Conservation (phyloP, 139 green algal species). For the Auxenochlorella pyrenoidosa region DNA sequence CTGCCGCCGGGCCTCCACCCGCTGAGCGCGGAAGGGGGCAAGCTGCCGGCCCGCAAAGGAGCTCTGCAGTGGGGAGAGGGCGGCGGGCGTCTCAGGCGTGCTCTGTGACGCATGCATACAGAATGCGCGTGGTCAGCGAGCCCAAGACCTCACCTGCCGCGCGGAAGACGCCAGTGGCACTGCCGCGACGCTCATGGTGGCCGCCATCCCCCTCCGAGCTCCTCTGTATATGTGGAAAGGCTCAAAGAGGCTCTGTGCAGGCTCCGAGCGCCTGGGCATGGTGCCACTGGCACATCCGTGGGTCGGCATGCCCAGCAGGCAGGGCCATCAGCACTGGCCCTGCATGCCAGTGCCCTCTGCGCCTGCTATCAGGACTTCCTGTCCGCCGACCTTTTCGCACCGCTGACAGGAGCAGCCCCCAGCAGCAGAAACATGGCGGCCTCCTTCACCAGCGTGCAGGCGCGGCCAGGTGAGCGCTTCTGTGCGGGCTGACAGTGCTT, state of each 20-base stretch:
- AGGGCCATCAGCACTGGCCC: no score
- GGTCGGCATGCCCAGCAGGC: no score
- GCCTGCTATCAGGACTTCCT: no score
- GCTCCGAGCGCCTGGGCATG: no score
- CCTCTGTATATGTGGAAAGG: background rate
- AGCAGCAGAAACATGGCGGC: background rate
- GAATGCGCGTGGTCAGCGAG: background rate
- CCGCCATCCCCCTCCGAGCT: background rate
- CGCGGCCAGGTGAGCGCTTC: constrained; percentile 20
- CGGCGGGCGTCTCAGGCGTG: background rate
- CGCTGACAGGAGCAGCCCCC: background rate
- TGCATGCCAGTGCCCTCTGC: no score
- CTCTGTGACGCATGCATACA: background rate
- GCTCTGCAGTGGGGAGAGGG: background rate
- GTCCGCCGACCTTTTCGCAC: background rate
- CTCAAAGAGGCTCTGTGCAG: background rate
- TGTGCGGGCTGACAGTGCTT: background rate
- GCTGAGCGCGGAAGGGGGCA: background rate
- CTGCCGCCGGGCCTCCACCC: constrained; percentile 28
- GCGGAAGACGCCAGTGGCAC: background rate
- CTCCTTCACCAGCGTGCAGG: constrained; percentile 25
- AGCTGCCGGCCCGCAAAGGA: constrained; percentile 26
- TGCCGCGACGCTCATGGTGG: background rate
- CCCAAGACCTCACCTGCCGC: background rate
- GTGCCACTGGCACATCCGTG: no score